A percentile compares a stretch with the other conserved stretches of the same genome.
Conservation (phyloP, 306 rosid genomes). For the Arachis hypogaea region DNA sequence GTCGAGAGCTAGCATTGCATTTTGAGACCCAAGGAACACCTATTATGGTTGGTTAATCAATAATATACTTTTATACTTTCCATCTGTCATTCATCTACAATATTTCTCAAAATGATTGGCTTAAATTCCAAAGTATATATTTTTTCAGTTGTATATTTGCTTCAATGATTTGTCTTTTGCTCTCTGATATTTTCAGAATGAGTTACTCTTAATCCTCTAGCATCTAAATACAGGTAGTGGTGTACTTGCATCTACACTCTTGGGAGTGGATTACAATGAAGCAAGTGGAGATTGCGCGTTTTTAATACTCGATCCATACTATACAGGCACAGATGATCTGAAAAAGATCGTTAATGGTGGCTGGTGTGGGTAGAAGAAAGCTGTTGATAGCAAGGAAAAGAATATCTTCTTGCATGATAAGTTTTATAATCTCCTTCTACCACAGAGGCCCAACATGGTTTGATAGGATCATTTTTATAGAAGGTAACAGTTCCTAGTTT, state of each 20-base stretch:
- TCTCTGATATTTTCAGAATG: conserved; percentile 4
- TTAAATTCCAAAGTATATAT: conserved; percentile 16
- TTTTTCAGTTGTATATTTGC: conserved; percentile 24
- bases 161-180: not conserved
- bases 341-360: conserved; percentile 84
- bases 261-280: conserved; percentile 94
- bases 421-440: conserved; percentile 89
- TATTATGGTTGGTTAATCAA: conserved; percentile 81
- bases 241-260: conserved; percentile 90
- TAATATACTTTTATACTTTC: not conserved
- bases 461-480: conserved; percentile 34
- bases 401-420: conserved; percentile 86
- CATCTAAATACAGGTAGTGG: conserved; percentile 78
- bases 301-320: conserved; percentile 96
- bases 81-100: conserved; percentile 7
- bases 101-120: conserved; percentile 16
- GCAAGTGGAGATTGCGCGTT: conserved; percentile 89
- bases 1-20: conserved; percentile 92
- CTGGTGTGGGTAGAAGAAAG: conserved; percentile 98
- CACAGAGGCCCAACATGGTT: conserved; percentile 97
- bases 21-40: conserved; percentile 96
- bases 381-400: conserved; percentile 87
- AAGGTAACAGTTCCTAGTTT: not conserved
- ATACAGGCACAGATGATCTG: conserved; percentile 78
- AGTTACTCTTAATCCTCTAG: conserved; percentile 5